Percentiles rank a stretch among this genome's conserved stretches.
These are phyloP conservation scores for Aspergillus vadensis DNA, from an alignment of 2,329 filamentous ascomycete species.

Conservation along the genomic window DNA sequence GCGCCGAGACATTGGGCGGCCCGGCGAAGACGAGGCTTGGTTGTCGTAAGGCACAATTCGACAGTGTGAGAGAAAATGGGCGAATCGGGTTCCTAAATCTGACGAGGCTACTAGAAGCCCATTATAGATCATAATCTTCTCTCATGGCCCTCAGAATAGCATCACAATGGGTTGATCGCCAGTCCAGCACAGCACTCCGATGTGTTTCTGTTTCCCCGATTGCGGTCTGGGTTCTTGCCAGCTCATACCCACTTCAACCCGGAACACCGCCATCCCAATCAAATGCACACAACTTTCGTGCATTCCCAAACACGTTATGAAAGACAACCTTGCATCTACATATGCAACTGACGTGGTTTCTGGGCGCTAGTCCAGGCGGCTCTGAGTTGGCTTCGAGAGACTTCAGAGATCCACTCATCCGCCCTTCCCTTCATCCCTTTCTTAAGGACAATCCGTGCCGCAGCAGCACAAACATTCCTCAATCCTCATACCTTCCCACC, in stretches of 20 bases:
- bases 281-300: not conserved
- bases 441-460: not conserved
- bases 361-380: not conserved
- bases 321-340: not conserved
- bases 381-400: not conserved
- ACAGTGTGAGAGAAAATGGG: not conserved
- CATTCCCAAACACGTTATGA: not conserved
- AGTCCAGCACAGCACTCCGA: not conserved
- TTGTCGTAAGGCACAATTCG: not conserved
- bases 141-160: not conserved
- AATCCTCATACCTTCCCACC: not conserved
- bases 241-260: not conserved
- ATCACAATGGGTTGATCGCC: not conserved
- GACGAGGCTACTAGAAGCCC: not conserved
- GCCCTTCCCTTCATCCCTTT: not conserved
- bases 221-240: not conserved
- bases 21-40: not conserved
- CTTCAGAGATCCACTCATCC: not conserved
- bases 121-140: not conserved
- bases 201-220: not conserved
- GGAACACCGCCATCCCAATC: not conserved
- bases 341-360: not conserved
- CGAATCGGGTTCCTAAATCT: not conserved
- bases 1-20: not conserved
- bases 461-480: not conserved